These are phyloP conservation scores for Epithemia pelagica DNA, from an alignment of 108 stramenopile species.

Conservation along the genomic window DNA sequence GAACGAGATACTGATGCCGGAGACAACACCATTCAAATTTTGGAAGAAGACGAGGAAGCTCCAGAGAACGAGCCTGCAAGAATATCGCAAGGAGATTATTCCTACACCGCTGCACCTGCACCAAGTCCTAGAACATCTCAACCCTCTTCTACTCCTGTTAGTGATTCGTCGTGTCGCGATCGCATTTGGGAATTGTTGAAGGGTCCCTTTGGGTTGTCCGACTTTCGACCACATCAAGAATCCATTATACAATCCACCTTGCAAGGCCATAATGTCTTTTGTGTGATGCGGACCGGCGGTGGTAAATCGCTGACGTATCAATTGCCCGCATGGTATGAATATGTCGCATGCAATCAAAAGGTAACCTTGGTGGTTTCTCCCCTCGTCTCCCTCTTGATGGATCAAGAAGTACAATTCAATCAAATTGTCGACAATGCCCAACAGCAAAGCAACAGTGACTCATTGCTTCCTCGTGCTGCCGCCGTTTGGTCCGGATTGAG, in stretches of 20 bases:
- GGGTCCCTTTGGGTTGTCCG: slow-evolving; percentile 50
- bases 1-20: neutral
- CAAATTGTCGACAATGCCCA: slow-evolving; percentile 26
- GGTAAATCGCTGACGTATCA: slow-evolving; percentile 92
- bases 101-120: neutral
- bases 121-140: neutral
- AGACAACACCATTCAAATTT: no score
- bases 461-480: no score
- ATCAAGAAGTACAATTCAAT: slow-evolving; percentile 93
- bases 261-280: slow-evolving; percentile 73
- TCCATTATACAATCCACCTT: slow-evolving; percentile 83
- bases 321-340: slow-evolving; percentile 72
- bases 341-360: slow-evolving; percentile 21
- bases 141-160: neutral
- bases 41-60: slow-evolving; percentile 5
- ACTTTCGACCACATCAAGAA: slow-evolving; percentile 83
- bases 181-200: slow-evolving; percentile 33
- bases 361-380: slow-evolving; percentile 83
- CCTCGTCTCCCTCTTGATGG: slow-evolving; percentile 88
- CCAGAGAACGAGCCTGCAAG: neutral
- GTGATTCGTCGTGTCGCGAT: slow-evolving; percentile 27
- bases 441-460: no score
- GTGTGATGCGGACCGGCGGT: slow-evolving; percentile 91
- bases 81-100: neutral
- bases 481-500: slow-evolving; percentile 58